These are phyloP conservation scores for Helianthus annuus DNA, from an alignment of 129 eudicot species.

Conservation along the genomic window HanXRQr2.0-SUNRISE NC_035437.2:126284362-126284861, in stretches of 20 bases:
- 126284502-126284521: constrained; percentile 96
- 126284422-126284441: neutral
- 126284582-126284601: constrained; percentile 1
- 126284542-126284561: constrained; percentile 92
- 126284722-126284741: constrained; percentile 95
- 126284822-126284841: neutral
- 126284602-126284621: too few relatives aligned
- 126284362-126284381: constrained; percentile 98
- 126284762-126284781: constrained; percentile 94
- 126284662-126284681: constrained; percentile 7
- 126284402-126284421: constrained; percentile 4
- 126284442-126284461: neutral
- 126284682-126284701: constrained; percentile 43
- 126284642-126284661: neutral
- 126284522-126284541: constrained; percentile 97
- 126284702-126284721: constrained; percentile 92
- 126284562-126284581: constrained; percentile 51
- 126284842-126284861: constrained; percentile 12
- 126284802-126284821: neutral
- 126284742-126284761: constrained; percentile 99
- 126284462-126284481: constrained; percentile 1
- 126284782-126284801: constrained; percentile 77
- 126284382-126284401: constrained; percentile 94
- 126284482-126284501: constrained; percentile 64
- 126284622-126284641: too few relatives aligned